These are phyloP conservation scores for Arthrobotrys conoides DNA, from an alignment of 2,329 filamentous ascomycete genomes.

Conservation along the genomic window DNA sequence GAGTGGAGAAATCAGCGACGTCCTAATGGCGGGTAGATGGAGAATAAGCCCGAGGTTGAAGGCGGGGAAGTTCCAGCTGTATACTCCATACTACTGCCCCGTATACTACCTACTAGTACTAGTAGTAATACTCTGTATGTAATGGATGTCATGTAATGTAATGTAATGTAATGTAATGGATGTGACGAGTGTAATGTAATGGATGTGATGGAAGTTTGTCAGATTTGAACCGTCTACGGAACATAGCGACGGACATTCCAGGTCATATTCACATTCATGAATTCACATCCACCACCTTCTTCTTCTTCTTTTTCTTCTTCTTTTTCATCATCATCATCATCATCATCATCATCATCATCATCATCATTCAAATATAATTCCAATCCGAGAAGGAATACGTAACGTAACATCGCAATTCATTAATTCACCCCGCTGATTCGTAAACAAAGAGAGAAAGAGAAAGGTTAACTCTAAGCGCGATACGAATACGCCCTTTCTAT, in stretches of 20 bases:
- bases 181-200: no score
- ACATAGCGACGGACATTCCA: slow-evolving; percentile 15
- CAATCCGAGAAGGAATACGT: slow-evolving; percentile 15
- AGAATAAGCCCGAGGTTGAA: slow-evolving; percentile 47
- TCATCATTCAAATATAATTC: no score
- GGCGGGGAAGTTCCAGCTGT: slow-evolving; percentile 17
- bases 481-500: slow-evolving; percentile 51
- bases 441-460: slow-evolving; percentile 5
- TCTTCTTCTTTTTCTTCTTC: no score
- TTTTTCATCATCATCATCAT: no score
- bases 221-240: slow-evolving; percentile 5
- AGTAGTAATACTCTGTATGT: not conserved
- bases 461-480: slow-evolving; percentile 9
- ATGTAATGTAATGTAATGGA: no score
- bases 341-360: no score
- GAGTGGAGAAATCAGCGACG: slow-evolving; percentile 53
- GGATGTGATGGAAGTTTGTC: not conserved
- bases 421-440: slow-evolving; percentile 7
- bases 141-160: no score
- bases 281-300: slow-evolving; percentile 1
- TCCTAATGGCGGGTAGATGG: slow-evolving; percentile 48
- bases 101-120: no score
- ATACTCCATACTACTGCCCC: no score
- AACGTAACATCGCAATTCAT: slow-evolving; percentile 17
- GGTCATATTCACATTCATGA: no score